A percentile compares a stretch with the other conserved stretches of the same genome.
Evolutionary conservation across 2,329 filamentous ascomycete species (phyloP).

Genomic region (Diplocarpon rosae): DNA sequence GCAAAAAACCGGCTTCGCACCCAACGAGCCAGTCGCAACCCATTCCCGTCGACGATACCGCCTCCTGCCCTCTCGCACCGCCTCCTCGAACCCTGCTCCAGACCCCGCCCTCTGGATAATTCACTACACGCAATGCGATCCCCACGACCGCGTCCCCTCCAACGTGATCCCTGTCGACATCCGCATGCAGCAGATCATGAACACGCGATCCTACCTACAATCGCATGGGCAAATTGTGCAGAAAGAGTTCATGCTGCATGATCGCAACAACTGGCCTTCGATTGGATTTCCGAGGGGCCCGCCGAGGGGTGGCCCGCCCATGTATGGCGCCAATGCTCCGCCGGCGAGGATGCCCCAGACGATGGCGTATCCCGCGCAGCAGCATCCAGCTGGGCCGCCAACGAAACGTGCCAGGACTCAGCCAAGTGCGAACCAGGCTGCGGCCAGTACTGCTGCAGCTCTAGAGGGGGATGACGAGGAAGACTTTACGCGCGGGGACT

Average conservation of each 20-base stretch:
- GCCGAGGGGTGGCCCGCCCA: conserved; percentile 26
- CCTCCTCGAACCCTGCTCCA: conserved; percentile 56
- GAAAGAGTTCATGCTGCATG: conserved; percentile 91
- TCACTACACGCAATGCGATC: conserved; percentile 73
- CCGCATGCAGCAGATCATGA: conserved; percentile 48
- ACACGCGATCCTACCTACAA: conserved; percentile 53
- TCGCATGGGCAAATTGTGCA: conserved; percentile 70
- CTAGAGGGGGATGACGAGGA: conserved; percentile 68
- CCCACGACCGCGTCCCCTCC: conserved; percentile 60
- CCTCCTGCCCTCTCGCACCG: conserved; percentile 60
- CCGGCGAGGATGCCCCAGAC: conserved; percentile 33
- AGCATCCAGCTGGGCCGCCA: conserved; percentile 36
- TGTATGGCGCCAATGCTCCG: conserved; percentile 20
- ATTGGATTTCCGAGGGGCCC: conserved; percentile 56
- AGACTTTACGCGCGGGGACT: conserved; percentile 74
- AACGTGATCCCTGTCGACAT: conserved; percentile 53
- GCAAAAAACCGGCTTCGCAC: conserved; percentile 70
- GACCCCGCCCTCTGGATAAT: conserved; percentile 84
- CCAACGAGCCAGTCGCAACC: conserved; percentile 61
- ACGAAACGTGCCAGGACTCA: conserved; percentile 38
- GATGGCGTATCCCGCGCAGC: conserved; percentile 52
- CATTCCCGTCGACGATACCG: conserved; percentile 82
- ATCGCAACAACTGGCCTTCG: conserved; percentile 81
- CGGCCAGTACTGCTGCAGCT: conserved; percentile 12
- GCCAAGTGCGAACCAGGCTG: conserved; percentile 12